Evolutionary conservation across 257 asterid genomes (phyloP), one percentile per base, ranked within the genome.

Genomic region (Petrea volubilis): DNA sequence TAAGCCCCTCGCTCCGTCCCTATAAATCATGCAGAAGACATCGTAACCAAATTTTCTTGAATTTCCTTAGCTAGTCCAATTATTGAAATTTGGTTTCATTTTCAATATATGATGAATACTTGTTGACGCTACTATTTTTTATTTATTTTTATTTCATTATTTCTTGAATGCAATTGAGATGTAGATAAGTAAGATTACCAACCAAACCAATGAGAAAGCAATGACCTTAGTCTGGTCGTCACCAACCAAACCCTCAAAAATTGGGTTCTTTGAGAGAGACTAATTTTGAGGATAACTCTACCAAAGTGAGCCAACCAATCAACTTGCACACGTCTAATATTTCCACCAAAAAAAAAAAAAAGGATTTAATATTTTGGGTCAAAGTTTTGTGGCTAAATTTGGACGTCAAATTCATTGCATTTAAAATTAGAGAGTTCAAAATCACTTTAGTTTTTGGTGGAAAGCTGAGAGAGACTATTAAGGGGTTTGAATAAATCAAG

Each of bases 191-290:
- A 68, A 62, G 70, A 77, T 76, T 6, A 65, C 81, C 81, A 80
- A 80, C 84, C 79, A 76, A 76, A 80, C 84, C 81, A 80, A 76
- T 68, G 78, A 72, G 29, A 66, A 74, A 74, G 68, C 52, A 0
- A 59, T 40, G 71, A 63, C 28, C 69, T 69, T 28, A 62, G 50
- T 43, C 38, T 72, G 61, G 66, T 68, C 73, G 55, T 8, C 64
- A 70, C 67, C 13, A 70, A 73, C 74, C 73, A 80, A 80, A 79
- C 79, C 85, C 79, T 55, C 77, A 57, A 68, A 21, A 0, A 46
- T 63, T 38, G 6, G 50, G 58, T 15, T 67, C 5, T 60, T n/a
- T 64, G 76, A 64, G 12, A 43, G 24, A 8, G 72, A 71, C 67
- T 29, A 41, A 73, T 60, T 34, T 60, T 68, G 40, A 25, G 20